A percentile compares a stretch with the other conserved stretches of the same genome.
These are phyloP conservation scores for Cladosporium oxysporum DNA, from an alignment of 2,329 filamentous ascomycete species.

Conservation along the genomic window DNA sequence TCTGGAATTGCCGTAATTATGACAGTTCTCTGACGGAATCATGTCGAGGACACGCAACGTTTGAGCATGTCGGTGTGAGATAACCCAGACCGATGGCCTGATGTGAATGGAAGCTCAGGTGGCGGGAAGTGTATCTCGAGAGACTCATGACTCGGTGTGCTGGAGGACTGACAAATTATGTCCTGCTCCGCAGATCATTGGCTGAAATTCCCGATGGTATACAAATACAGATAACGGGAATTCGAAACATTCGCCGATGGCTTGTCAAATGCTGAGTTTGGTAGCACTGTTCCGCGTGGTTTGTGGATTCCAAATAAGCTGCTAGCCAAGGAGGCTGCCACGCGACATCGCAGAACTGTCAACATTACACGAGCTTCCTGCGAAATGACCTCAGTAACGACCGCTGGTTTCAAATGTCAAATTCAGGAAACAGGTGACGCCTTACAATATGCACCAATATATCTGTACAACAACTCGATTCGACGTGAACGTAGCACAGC, in stretches of 20 bases:
- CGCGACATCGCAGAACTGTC: neutral
- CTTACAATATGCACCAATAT: neutral
- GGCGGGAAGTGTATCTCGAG: neutral
- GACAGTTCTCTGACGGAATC: neutral
- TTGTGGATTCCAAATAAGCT: constrained; percentile 1
- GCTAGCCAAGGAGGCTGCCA: neutral
- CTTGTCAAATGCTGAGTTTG: neutral
- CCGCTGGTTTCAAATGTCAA: neutral
- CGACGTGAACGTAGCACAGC: neutral
- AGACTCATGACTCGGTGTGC: neutral
- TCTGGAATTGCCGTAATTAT: neutral
- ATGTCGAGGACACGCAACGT: neutral
- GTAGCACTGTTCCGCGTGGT: neutral
- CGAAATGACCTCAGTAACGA: neutral
- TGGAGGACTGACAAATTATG: constrained; percentile 5
- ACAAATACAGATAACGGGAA: neutral
- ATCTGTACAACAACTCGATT: neutral
- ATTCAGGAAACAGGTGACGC: neutral
- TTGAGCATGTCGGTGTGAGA: neutral
- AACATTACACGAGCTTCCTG: neutral
- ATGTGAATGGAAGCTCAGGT: neutral
- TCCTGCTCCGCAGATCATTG: neutral
- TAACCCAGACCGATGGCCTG: neutral
- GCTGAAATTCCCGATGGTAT: neutral
- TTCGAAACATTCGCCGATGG: neutral